Evolutionary conservation across 331 rosid species (phyloP).

Genomic region (Spiraea crenata): DNA sequence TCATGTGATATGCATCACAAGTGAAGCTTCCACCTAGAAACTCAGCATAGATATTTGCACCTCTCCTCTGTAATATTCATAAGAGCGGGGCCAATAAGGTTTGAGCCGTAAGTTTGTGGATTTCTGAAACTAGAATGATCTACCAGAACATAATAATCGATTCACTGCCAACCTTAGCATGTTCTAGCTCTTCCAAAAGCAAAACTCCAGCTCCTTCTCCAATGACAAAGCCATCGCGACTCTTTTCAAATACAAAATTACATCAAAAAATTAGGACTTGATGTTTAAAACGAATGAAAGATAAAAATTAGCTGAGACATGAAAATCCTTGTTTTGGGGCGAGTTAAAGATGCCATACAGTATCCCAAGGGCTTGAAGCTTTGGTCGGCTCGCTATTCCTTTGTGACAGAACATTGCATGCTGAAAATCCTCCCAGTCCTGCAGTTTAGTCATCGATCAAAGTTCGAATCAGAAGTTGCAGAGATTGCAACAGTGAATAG

Average conservation of each 20-base stretch:
- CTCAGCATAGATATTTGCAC: constrained; percentile 30
- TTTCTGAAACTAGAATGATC: background rate
- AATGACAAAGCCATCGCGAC: constrained; percentile 27
- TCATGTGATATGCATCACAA: constrained; percentile 24
- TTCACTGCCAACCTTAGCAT: constrained; percentile 31
- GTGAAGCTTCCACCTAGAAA: constrained; percentile 39
- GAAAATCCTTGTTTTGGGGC: background rate
- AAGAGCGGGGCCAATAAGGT: background rate
- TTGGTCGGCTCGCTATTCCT: constrained; percentile 35
- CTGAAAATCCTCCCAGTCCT: constrained; percentile 26
- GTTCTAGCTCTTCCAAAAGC: constrained; percentile 40
- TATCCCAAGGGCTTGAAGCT: constrained; percentile 42
- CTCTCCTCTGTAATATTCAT: constrained; percentile 27
- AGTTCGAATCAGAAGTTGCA: background rate
- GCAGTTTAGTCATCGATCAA: background rate
- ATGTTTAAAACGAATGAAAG: background rate
- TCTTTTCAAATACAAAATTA: constrained; percentile 13
- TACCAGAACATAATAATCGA: background rate
- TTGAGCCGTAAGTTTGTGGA: background rate
- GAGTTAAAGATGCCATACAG: constrained; percentile 16
- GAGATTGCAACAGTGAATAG: background rate
- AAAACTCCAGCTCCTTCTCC: constrained; percentile 40
- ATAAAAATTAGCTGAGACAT: background rate
- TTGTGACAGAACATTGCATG: constrained; percentile 23
- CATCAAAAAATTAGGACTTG: background rate